These are phyloP conservation scores for Fusarium dlaminii DNA, from an alignment of 2,329 filamentous ascomycete species.

Conservation along the genomic window DNA sequence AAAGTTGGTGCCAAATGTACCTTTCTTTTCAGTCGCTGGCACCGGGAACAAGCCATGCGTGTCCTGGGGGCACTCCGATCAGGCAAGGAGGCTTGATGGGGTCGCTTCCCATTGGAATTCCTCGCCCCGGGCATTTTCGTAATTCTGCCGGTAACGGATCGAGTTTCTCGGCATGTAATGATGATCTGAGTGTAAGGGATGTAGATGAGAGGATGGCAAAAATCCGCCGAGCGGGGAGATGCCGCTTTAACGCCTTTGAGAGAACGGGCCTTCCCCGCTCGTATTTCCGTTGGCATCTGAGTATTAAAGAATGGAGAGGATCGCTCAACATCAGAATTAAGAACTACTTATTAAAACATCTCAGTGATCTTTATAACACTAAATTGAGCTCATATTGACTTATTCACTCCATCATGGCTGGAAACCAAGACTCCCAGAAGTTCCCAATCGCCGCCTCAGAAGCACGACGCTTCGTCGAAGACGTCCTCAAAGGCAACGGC, in stretches of 20 bases:
- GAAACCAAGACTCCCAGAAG: slow-evolving; percentile 23
- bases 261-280: slow-evolving; percentile 18
- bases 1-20: slow-evolving; percentile 40
- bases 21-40: slow-evolving; percentile 61
- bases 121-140: slow-evolving; percentile 24
- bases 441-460: slow-evolving; percentile 52
- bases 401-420: slow-evolving; percentile 14
- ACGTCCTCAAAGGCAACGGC: slow-evolving; percentile 68
- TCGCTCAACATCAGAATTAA: too few relatives aligned
- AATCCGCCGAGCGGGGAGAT: slow-evolving; percentile 23
- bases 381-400: not conserved
- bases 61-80: not conserved
- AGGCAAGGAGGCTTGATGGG: not conserved
- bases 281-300: not conserved
- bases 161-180: not conserved
- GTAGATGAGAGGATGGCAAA: slow-evolving; percentile 17
- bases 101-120: not conserved
- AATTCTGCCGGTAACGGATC: not conserved
- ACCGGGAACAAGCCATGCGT: slow-evolving; percentile 48
- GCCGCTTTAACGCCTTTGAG: slow-evolving; percentile 10
- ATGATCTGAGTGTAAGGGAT: not conserved
- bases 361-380: not conserved
- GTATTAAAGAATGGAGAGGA: slow-evolving; percentile 5
- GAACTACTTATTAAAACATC: not conserved
- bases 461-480: slow-evolving; percentile 59